Evolutionary conservation across 2,329 filamentous ascomycete species (phyloP), one percentile per base, ranked within the genome.

Genomic region (Blumeria graminis): DNA sequence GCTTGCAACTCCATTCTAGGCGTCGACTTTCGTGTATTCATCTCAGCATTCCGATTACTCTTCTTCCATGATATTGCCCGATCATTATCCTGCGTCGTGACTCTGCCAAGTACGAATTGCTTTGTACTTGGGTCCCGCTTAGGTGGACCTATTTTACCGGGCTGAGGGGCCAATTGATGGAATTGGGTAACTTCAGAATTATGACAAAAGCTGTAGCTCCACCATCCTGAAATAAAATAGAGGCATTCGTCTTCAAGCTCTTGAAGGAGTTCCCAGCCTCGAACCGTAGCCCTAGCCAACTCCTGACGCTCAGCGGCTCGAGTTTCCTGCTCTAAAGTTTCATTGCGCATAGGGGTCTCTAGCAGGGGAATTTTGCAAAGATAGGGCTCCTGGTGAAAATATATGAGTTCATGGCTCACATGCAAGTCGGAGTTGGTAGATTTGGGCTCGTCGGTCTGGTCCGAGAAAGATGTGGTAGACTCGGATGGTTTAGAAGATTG

Each of bases 181-280:
- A 85, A 86, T 65, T 86, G 82, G 66, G 77, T 81, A 57, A 86
- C 76, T 61, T 82, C 75, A 46, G 77, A 71, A 64, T 80, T 80
- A 69, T 85, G 84, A 69, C 82, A 86, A 67, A 85, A 86, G 36
- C 77, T 78, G 66, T 86, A 86, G 56, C 78, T 82, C 82, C 82
- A 86, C 82, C 82, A 86, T 1, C 81, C 82, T 11, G 76, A 79
- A 28, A 82, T 71, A 67, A 80, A 85, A 67, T 84, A 86, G 61
- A 86, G 73, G 68, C 82, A 86, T 56, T 76, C 75, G 0, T 76
- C 81, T 59, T 83, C 75, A 73, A 86, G 77, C 55, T 77, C 80
- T 58, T 76, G 72, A 8, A 86, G 69, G 35, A 86, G 69, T 65
- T 86, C 80, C 70, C 81, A 77, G 0, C 82, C 82, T 28, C 80